Conservation (phyloP, 192 early-diverging fungal genomes). For the Mortierella antarctica region DNA sequence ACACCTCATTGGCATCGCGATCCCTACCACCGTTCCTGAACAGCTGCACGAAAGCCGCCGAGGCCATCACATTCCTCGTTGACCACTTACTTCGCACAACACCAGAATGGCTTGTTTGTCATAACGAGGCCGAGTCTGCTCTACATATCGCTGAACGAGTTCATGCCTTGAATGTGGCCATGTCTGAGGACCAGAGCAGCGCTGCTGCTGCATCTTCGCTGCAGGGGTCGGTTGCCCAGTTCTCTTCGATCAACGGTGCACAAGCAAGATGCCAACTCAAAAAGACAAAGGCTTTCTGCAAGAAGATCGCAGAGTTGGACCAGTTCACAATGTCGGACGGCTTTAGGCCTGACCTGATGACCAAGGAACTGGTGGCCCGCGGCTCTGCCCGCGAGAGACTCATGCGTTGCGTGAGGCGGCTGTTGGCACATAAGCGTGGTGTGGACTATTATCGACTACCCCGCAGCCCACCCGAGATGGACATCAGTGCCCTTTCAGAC, state of each 20-base stretch:
- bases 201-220: not conserved
- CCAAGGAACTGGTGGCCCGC: slow-evolving; percentile 8
- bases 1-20: not conserved
- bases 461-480: slow-evolving; percentile 14
- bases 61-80: slow-evolving; percentile 41
- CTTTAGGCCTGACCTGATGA: slow-evolving; percentile 28
- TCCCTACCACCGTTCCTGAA: slow-evolving; percentile 38
- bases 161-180: slow-evolving; percentile 27
- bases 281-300: slow-evolving; percentile 19
- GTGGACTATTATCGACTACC: slow-evolving; percentile 31
- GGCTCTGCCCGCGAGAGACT: slow-evolving; percentile 24
- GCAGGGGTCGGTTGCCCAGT: not conserved
- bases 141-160: slow-evolving; percentile 46
- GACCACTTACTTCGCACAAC: slow-evolving; percentile 43
- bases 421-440: slow-evolving; percentile 10
- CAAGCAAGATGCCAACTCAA: slow-evolving; percentile 17
- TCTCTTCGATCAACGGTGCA: not conserved
- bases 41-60: slow-evolving; percentile 50
- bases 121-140: slow-evolving; percentile 40
- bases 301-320: slow-evolving; percentile 27
- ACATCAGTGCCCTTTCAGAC: not conserved
- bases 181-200: slow-evolving; percentile 2
- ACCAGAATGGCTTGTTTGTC: slow-evolving; percentile 47
- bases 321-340: slow-evolving; percentile 44
- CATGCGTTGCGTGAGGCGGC: slow-evolving; percentile 18